These are phyloP conservation scores for Eucalyptus sp. DNA, from an alignment of 345 rosid genomes.

Conservation along the genomic window DNA sequence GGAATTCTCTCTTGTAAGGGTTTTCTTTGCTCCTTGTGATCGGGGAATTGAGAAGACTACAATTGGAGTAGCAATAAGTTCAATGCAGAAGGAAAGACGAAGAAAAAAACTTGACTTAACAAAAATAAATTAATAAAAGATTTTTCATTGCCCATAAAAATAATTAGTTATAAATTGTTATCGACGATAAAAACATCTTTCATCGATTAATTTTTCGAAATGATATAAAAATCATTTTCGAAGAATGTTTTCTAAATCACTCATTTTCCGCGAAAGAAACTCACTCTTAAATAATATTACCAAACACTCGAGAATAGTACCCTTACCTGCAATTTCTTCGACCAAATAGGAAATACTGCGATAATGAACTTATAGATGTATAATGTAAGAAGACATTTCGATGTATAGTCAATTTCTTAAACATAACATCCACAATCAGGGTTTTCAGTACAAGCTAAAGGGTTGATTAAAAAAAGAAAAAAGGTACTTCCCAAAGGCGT, in stretches of 20 bases:
- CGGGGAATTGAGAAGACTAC: background rate
- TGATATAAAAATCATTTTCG: too few relatives aligned
- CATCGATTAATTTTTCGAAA: background rate
- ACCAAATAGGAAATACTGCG: background rate
- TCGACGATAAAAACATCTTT: rapidly evolving
- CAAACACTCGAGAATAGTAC: background rate
- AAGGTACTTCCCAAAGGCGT: too few relatives aligned
- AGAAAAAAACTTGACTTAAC: background rate
- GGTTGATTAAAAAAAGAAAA: background rate
- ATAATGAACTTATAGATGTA: background rate
- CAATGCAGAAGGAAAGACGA: background rate
- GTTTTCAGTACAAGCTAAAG: background rate
- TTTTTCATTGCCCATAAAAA: background rate
- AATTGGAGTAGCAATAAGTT: background rate
- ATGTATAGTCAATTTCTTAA: background rate
- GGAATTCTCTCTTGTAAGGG: background rate
- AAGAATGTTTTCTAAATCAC: too few relatives aligned
- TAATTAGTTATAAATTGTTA: background rate
- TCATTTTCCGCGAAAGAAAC: background rate
- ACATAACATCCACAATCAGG: background rate
- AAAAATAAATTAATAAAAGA: too few relatives aligned
- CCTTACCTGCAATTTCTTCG: background rate
- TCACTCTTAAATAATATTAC: background rate
- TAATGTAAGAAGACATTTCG: background rate
- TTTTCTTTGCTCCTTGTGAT: background rate